Conservation (phyloP, 2,329 filamentous ascomycete genomes). For the Aspergillus sp. region DNA sequence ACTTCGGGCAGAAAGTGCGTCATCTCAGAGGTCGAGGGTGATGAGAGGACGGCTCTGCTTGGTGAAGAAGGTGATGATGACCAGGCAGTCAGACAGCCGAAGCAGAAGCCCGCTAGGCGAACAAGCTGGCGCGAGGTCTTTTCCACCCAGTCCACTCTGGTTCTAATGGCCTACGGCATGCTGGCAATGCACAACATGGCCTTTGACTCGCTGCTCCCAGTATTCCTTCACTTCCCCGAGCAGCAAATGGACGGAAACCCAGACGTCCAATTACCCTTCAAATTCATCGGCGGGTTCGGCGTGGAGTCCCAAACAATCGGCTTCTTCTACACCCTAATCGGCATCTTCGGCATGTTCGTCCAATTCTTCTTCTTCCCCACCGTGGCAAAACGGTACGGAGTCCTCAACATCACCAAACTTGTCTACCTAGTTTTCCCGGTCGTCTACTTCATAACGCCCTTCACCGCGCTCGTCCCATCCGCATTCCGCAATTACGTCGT, state of each 20-base stretch:
- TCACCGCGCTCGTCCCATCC: constrained; percentile 58
- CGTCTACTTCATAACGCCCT: constrained; percentile 75
- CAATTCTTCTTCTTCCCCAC: constrained; percentile 83
- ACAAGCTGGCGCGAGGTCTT: constrained; percentile 59
- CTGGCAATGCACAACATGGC: constrained; percentile 76
- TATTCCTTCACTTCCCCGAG: constrained; percentile 73
- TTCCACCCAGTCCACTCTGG: constrained; percentile 64
- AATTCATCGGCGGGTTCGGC: constrained; percentile 77
- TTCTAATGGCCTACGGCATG: constrained; percentile 70
- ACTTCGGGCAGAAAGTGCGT: constrained; percentile 16
- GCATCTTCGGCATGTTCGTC: constrained; percentile 67
- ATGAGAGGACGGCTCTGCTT: constrained; percentile 30
- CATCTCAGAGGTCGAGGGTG: constrained; percentile 10
- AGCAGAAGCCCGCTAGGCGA: constrained; percentile 11
- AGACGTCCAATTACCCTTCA: constrained; percentile 61
- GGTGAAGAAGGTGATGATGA: constrained; percentile 12
- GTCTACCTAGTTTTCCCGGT: constrained; percentile 63
- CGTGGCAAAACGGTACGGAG: constrained; percentile 64
- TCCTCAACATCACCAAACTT: constrained; percentile 65
- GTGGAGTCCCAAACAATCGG: constrained; percentile 68
- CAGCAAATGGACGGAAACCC: constrained; percentile 50
- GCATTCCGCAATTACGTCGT: constrained; percentile 53
- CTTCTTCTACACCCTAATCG: constrained; percentile 76
- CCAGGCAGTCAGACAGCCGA: neutral
- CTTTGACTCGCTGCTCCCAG: constrained; percentile 80